Evolutionary conservation across 2,329 filamentous ascomycete genomes (phyloP).

Genomic region (Aspergillus tubingensis): DNA sequence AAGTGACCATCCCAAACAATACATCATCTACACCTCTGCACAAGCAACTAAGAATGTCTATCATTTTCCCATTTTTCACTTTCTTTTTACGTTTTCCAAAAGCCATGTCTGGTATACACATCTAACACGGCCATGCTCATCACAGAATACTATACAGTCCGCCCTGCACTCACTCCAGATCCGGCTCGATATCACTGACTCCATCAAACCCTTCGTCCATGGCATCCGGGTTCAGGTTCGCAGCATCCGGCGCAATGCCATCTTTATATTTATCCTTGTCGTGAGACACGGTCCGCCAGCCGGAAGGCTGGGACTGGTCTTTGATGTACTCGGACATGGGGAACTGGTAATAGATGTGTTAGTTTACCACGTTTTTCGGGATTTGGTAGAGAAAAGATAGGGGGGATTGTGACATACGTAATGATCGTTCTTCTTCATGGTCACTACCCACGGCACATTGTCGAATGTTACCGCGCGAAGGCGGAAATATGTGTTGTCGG

Average conservation of each 20-base stretch:
- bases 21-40: too few species aligned
- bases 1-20: too few species aligned
- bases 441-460: slow-evolving; percentile 98
- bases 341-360: slow-evolving; percentile 45
- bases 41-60: too few species aligned
- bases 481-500: slow-evolving; percentile 97
- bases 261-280: slow-evolving; percentile 46
- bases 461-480: slow-evolving; percentile 98
- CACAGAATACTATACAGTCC: not conserved
- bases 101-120: too few species aligned
- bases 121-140: too few species aligned
- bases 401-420: slow-evolving; percentile 56
- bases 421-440: slow-evolving; percentile 99
- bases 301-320: slow-evolving; percentile 52
- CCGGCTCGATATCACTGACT: slow-evolving; percentile 43
- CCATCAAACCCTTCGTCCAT: slow-evolving; percentile 48
- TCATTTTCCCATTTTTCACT: too few species aligned
- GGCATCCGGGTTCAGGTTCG: slow-evolving; percentile 48
- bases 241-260: slow-evolving; percentile 40
- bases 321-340: slow-evolving; percentile 67
- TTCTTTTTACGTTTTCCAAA: too few species aligned
- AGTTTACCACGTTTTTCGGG: not conserved
- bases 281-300: slow-evolving; percentile 61
- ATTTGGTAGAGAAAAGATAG: not conserved
- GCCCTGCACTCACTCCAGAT: slow-evolving; percentile 13